Evolutionary conservation across 2,329 filamentous ascomycete genomes (phyloP).

Genomic region (Aspergillus fumigatus): DNA sequence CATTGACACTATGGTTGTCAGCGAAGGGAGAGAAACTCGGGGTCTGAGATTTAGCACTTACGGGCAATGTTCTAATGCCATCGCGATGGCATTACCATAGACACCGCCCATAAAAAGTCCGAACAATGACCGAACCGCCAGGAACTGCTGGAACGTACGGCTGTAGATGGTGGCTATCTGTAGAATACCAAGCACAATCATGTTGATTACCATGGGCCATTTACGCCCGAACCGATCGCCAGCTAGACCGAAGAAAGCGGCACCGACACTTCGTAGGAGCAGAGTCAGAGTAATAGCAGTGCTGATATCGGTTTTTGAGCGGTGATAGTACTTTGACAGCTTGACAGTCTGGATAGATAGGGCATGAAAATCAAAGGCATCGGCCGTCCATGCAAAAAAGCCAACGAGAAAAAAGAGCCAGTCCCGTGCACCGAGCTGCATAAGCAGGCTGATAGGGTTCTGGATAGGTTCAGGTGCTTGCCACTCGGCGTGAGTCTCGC

Average conservation of each 20-base stretch:
- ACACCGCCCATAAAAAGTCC: constrained; percentile 78
- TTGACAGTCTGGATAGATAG: constrained; percentile 74
- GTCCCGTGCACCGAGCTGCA: constrained; percentile 58
- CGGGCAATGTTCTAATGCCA: constrained; percentile 71
- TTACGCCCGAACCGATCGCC: constrained; percentile 78
- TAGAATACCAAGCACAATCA: constrained; percentile 65
- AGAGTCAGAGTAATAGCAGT: constrained; percentile 62
- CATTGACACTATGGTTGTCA: constrained; percentile 42
- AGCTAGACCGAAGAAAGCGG: constrained; percentile 69
- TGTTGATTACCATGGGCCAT: constrained; percentile 75
- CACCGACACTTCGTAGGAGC: constrained; percentile 69
- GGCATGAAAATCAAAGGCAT: constrained; percentile 80
- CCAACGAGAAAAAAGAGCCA: constrained; percentile 76
- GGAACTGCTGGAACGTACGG: constrained; percentile 65
- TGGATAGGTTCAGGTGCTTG: constrained; percentile 59
- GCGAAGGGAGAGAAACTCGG: background rate
- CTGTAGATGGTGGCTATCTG: constrained; percentile 78
- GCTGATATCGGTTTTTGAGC: constrained; percentile 64
- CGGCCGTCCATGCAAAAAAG: constrained; percentile 71
- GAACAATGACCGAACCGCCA: constrained; percentile 69
- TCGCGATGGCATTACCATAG: constrained; percentile 73
- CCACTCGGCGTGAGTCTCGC: constrained; percentile 66
- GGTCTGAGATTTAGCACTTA: constrained; percentile 4
- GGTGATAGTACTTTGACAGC: constrained; percentile 55
- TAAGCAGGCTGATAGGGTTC: constrained; percentile 66